Conservation (phyloP, 2,329 filamentous ascomycete genomes). For the Hypoxylon sp. region DNA sequence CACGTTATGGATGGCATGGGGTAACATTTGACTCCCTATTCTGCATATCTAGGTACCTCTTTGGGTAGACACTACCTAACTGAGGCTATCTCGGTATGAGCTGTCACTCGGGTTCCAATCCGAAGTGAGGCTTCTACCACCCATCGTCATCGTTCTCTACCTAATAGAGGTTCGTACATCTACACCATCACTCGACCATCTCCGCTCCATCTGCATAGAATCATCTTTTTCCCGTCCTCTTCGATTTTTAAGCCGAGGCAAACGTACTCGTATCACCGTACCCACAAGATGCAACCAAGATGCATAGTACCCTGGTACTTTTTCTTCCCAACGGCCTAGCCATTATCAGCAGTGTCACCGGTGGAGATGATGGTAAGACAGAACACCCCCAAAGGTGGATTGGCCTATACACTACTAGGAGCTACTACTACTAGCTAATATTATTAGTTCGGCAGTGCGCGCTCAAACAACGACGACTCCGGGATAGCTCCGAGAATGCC, state of each 20-base stretch:
- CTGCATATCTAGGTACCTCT: no score
- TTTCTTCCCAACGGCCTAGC: constrained; percentile 12
- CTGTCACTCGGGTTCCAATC: constrained; percentile 10
- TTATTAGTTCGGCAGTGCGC: constrained; percentile 22
- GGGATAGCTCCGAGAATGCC: constrained; percentile 27
- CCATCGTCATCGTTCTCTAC: constrained; percentile 7
- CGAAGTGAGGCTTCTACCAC: background rate
- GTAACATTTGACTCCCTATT: no score
- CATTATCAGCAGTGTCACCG: constrained; percentile 23
- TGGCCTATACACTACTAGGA: constrained; percentile 22
- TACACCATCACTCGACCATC: background rate
- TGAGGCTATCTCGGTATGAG: constrained; percentile 10
- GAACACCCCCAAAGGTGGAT: constrained; percentile 17
- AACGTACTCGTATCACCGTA: constrained; percentile 34
- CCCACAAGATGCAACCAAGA: constrained; percentile 36
- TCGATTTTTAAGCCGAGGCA: constrained; percentile 25
- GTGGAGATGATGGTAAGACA: constrained; percentile 31
- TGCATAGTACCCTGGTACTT: constrained; percentile 31
- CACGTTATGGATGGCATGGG: constrained; percentile 13
- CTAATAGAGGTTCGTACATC: no score
- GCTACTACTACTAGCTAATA: no score
- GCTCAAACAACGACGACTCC: constrained; percentile 21
- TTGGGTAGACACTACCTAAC: no score
- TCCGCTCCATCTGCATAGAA: no score
- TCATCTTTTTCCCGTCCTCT: constrained; percentile 6